phyloP scores from a whole-genome alignment of 2,329 filamentous ascomycete species.

The Trichoderma hamatum region DNA sequence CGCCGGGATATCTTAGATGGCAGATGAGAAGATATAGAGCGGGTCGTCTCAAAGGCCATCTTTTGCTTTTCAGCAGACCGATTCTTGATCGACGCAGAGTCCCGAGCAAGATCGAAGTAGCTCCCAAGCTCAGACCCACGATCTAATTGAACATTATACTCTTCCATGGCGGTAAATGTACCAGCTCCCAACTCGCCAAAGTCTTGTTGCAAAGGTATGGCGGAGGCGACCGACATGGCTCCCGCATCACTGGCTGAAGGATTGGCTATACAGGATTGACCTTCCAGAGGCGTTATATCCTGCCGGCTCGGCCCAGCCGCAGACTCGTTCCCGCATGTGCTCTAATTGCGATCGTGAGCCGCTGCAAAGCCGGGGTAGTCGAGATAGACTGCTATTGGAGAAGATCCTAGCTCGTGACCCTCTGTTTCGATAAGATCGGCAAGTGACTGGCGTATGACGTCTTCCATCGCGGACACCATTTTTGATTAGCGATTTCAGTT shows the following conservation, averaged over 20 bases:
- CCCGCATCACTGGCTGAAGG: neutral
- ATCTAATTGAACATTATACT: neutral
- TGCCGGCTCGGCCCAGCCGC: neutral
- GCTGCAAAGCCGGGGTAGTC: constrained; percentile 15
- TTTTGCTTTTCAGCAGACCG: neutral
- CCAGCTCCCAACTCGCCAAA: neutral
- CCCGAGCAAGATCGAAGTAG: neutral
- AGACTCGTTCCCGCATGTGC: constrained; percentile 3
- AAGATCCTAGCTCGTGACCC: constrained; percentile 13
- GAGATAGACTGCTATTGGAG: constrained; percentile 6
- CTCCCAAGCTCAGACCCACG: neutral
- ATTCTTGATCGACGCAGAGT: neutral
- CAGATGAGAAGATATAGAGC: neutral
- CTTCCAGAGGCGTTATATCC: constrained; percentile 5
- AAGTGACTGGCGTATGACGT: constrained; percentile 21
- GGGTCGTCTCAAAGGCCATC: neutral
- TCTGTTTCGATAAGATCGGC: constrained; percentile 13
- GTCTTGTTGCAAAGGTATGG: neutral
- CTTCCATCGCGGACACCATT: constrained; percentile 17
- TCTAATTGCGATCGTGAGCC: constrained; percentile 15
- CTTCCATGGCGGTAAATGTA: neutral
- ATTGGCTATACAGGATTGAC: neutral
- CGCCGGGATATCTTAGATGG: neutral
- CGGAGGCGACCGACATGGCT: constrained; percentile 1
- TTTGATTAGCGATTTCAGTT: neutral